phyloP scores from a whole-genome alignment of 2,329 filamentous ascomycete genomes.

The Dothidotthia symphoricarpi region DNA sequence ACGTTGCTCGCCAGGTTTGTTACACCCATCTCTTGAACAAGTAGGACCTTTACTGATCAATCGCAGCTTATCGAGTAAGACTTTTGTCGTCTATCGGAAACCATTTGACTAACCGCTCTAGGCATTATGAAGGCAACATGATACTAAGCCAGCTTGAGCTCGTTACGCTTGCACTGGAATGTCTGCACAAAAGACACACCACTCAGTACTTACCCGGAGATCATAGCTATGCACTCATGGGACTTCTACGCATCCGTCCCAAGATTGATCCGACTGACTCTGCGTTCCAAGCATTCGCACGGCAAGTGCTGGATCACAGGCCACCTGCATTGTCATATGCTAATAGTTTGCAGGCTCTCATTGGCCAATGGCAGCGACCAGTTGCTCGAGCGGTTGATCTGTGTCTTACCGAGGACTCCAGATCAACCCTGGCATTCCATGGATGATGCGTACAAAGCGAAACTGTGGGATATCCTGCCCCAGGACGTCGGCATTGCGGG shows the following conservation, averaged over 20 bases:
- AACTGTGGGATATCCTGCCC: slow-evolving; percentile 50
- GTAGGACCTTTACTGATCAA: too few relatives aligned
- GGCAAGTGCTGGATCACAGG: slow-evolving; percentile 20
- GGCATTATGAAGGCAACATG: slow-evolving; percentile 48
- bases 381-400: slow-evolving; percentile 49
- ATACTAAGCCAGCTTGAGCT: slow-evolving; percentile 46
- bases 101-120: too few relatives aligned
- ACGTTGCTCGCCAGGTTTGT: slow-evolving; percentile 31
- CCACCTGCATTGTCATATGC: neutral
- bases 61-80: too few relatives aligned
- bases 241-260: slow-evolving; percentile 45
- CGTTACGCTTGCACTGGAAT: slow-evolving; percentile 43
- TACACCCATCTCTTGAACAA: neutral
- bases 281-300: slow-evolving; percentile 50
- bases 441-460: slow-evolving; percentile 43
- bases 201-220: slow-evolving; percentile 43
- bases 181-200: slow-evolving; percentile 43
- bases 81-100: too few relatives aligned
- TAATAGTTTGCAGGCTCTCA: slow-evolving; percentile 43
- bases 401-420: slow-evolving; percentile 39
- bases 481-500: slow-evolving; percentile 43
- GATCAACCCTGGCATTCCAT: slow-evolving; percentile 44
- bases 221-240: slow-evolving; percentile 50
- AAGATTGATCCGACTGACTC: slow-evolving; percentile 42
- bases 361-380: slow-evolving; percentile 48